These are phyloP conservation scores for Escallonia herrerae DNA, from an alignment of 129 eudicot genomes.

Conservation along the genomic window DNA sequence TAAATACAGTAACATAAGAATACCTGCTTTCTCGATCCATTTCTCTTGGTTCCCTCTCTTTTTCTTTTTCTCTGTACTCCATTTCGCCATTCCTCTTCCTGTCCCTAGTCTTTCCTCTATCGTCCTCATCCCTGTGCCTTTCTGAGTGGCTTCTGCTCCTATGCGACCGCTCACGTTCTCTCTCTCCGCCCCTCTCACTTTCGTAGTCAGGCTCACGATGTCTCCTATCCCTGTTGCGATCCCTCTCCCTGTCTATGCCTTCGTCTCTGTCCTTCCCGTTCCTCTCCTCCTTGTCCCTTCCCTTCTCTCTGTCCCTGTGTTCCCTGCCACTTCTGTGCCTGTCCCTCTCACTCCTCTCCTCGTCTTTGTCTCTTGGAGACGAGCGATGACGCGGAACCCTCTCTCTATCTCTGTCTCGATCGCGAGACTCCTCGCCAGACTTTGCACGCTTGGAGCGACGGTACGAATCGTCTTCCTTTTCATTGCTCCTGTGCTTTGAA, in stretches of 20 bases:
- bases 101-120: conserved; percentile 42
- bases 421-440: conserved; percentile 53
- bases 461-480: conserved; percentile 28
- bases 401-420: conserved; percentile 52
- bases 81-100: conserved; percentile 22
- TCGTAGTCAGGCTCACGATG: conserved; percentile 35
- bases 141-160: conserved; percentile 40
- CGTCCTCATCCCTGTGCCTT: conserved; percentile 47
- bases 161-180: conserved; percentile 27
- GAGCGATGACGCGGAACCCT: conserved; percentile 46
- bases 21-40: conserved; percentile 64
- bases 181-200: conserved; percentile 40
- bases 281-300: conserved; percentile 34
- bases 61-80: conserved; percentile 30
- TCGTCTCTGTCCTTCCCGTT: conserved; percentile 41
- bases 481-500: conserved; percentile 56
- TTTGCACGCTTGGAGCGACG: conserved; percentile 47
- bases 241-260: conserved; percentile 30
- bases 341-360: conserved; percentile 55
- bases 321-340: conserved; percentile 54
- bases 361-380: conserved; percentile 64
- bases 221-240: conserved; percentile 17
- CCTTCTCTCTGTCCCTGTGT: conserved; percentile 45
- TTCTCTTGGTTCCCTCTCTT: conserved; percentile 48
- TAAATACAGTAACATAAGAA: neutral